Evolutionary conservation across 2,329 filamentous ascomycete species (phyloP).

Genomic region (Massarina eburnea): DNA sequence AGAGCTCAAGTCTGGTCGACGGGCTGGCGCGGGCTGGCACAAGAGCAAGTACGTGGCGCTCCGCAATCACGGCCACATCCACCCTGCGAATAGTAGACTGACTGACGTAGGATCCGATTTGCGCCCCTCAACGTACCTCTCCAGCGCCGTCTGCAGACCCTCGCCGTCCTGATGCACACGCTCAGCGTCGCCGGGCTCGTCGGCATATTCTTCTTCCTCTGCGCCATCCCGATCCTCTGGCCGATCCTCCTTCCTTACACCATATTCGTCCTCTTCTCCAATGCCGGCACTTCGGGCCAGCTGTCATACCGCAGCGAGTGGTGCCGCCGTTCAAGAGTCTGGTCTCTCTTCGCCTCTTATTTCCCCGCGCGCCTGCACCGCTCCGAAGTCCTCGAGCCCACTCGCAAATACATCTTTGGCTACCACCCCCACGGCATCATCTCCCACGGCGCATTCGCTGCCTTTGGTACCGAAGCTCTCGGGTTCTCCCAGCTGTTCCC

Average conservation of each 20-base stretch:
- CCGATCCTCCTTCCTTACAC: constrained; percentile 76
- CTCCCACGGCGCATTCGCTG: constrained; percentile 89
- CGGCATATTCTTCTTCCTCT: constrained; percentile 85
- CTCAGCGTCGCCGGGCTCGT: constrained; percentile 55
- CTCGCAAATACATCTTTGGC: constrained; percentile 92
- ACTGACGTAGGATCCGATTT: constrained; percentile 68
- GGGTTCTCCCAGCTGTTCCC: constrained; percentile 88
- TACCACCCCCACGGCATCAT: constrained; percentile 99
- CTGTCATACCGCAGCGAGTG: constrained; percentile 74
- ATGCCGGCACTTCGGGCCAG: constrained; percentile 72
- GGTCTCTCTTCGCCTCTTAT: constrained; percentile 89
- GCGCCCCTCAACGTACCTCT: constrained; percentile 75
- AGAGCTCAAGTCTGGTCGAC: constrained; percentile 54
- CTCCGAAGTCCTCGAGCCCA: constrained; percentile 74
- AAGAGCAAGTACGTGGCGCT: constrained; percentile 45
- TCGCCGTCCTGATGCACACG: constrained; percentile 53
- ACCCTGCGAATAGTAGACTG: not conserved
- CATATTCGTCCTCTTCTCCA: constrained; percentile 79
- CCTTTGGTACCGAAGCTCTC: constrained; percentile 87
- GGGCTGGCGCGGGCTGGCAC: constrained; percentile 58
- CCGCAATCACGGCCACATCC: not conserved
- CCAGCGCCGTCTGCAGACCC: constrained; percentile 53
- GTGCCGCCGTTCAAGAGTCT: constrained; percentile 72
- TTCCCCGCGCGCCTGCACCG: constrained; percentile 89
- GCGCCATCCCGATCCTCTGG: constrained; percentile 90